Conservation (phyloP, 2,329 filamentous ascomycete species). For the Colletotrichum sidae region DNA sequence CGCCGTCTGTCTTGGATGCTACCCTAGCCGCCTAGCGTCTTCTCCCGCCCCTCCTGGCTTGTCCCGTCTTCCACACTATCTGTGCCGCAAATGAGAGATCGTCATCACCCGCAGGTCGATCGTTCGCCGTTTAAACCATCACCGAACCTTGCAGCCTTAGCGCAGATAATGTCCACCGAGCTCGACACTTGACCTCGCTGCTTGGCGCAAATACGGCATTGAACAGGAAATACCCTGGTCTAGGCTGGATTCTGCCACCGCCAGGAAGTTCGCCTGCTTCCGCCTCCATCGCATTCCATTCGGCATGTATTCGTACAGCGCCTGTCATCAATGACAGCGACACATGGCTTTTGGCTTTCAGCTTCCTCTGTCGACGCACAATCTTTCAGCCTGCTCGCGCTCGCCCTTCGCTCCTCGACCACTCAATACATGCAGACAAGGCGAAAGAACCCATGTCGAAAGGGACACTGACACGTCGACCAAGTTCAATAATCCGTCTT, state of each 20-base stretch:
- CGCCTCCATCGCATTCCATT: constrained; percentile 7
- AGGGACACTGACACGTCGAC: background rate
- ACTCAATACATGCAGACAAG: background rate
- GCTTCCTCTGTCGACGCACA: background rate
- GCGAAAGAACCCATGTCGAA: no score
- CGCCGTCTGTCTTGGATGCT: constrained; percentile 11
- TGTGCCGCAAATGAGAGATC: constrained; percentile 35
- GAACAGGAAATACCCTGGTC: no score
- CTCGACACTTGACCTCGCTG: constrained; percentile 13
- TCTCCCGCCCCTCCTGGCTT: constrained; percentile 9
- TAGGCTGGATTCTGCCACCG: background rate
- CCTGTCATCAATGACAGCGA: constrained; percentile 32
- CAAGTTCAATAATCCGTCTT: background rate
- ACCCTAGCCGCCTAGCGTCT: constrained; percentile 19
- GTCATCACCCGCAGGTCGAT: constrained; percentile 35
- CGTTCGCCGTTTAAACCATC: constrained; percentile 35
- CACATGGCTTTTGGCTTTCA: background rate
- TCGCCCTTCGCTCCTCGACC: constrained; percentile 23
- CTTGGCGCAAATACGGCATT: constrained; percentile 18
- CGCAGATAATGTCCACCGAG: constrained; percentile 24
- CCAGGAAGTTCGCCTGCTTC: background rate
- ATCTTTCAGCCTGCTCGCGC: background rate
- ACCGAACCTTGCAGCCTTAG: constrained; percentile 36
- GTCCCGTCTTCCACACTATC: constrained; percentile 27
- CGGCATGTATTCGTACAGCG: constrained; percentile 7